phyloP scores from a whole-genome alignment of 345 rosid genomes.

The Erucastrum elatum region DNA sequence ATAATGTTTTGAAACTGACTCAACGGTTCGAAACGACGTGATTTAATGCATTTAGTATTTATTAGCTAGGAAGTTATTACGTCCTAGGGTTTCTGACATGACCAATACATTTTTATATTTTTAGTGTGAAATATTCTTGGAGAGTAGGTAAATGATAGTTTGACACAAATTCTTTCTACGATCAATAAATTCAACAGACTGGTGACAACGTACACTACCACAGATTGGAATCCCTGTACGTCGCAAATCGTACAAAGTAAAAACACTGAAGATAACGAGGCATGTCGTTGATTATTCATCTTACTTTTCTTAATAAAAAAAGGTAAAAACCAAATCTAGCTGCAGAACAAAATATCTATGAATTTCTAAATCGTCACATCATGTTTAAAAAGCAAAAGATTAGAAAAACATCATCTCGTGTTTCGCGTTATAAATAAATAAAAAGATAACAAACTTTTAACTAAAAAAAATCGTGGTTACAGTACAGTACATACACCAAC shows the following conservation, averaged over 20 bases:
- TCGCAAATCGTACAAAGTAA: not conserved
- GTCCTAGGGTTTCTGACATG: not conserved
- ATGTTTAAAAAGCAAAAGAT: slow-evolving; percentile 3
- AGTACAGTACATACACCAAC: slow-evolving; percentile 25
- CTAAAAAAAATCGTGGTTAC: not conserved
- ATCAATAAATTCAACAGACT: slow-evolving; percentile 5
- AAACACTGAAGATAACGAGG: not conserved
- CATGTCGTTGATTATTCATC: not conserved
- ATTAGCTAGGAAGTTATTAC: not conserved
- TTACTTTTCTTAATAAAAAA: not conserved
- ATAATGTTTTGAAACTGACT: not conserved
- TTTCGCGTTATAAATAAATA: slow-evolving; percentile 24
- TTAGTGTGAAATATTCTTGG: not conserved
- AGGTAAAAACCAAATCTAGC: not conserved
- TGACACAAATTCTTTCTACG: not conserved
- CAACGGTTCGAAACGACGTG: not conserved
- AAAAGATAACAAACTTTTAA: slow-evolving; percentile 3
- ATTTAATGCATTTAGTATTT: not conserved
- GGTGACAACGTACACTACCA: slow-evolving; percentile 18
- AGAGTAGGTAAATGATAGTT: not conserved
- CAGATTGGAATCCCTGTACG: slow-evolving; percentile 1
- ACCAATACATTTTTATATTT: not conserved
- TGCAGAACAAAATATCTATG: not conserved
- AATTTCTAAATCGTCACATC: slow-evolving; percentile 32
- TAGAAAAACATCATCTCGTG: slow-evolving; percentile 7